phyloP scores from a whole-genome alignment of 306 rosid species.

The Malus sieversii region DNA sequence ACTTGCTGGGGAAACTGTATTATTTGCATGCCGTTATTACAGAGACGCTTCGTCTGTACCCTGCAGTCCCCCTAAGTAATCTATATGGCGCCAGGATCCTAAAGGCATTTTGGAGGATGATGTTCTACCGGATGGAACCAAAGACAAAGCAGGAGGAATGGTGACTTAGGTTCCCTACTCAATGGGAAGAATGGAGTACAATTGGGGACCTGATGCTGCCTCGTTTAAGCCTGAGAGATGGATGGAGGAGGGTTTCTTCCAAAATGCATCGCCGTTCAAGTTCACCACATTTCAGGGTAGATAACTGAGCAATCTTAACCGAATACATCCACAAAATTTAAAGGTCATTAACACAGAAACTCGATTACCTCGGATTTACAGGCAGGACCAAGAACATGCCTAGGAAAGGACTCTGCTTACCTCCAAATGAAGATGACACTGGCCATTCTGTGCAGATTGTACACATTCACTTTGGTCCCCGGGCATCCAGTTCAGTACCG shows the following conservation, averaged over 20 bases:
- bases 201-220: slow-evolving; percentile 84
- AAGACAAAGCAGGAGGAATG: slow-evolving; percentile 90
- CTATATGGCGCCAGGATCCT: slow-evolving; percentile 48
- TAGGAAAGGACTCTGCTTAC: slow-evolving; percentile 92
- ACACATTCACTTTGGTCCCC: slow-evolving; percentile 61
- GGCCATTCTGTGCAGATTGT: slow-evolving; percentile 80
- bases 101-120: slow-evolving; percentile 83
- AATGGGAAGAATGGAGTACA: slow-evolving; percentile 92
- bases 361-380: slow-evolving; percentile 13
- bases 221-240: slow-evolving; percentile 79
- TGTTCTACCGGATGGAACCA: slow-evolving; percentile 86
- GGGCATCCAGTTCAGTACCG: slow-evolving; percentile 65
- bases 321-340: neutral
- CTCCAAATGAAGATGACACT: slow-evolving; percentile 89
- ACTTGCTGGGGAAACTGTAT: slow-evolving; percentile 52
- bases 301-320: neutral
- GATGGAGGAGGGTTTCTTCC: slow-evolving; percentile 65
- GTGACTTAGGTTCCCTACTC: slow-evolving; percentile 96
- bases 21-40: slow-evolving; percentile 86
- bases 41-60: slow-evolving; percentile 81
- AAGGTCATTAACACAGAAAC: neutral
- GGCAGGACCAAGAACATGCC: slow-evolving; percentile 95
- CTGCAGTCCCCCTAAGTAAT: slow-evolving; percentile 64
- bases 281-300: slow-evolving; percentile 90
- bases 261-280: slow-evolving; percentile 74